phyloP scores from a whole-genome alignment of 2,329 filamentous ascomycete genomes.

The Microascus cirrosus region DNA sequence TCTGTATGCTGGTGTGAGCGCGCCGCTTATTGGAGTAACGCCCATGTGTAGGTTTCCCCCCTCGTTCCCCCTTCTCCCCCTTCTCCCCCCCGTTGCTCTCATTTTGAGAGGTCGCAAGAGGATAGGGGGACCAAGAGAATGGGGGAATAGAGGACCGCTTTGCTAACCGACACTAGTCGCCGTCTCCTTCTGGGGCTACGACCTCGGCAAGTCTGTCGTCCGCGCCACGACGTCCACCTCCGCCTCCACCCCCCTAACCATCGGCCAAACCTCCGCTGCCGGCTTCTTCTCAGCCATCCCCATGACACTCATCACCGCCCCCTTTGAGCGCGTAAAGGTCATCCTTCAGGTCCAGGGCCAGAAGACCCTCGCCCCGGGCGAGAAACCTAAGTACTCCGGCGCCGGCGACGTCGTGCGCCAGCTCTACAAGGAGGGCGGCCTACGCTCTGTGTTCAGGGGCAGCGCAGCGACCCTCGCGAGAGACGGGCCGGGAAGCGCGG shows the following conservation, averaged over 20 bases:
- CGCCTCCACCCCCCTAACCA: conserved; percentile 59
- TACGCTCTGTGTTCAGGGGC: conserved; percentile 87
- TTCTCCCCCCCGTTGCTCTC: neutral
- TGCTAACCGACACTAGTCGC: conserved; percentile 39
- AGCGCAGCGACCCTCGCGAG: conserved; percentile 82
- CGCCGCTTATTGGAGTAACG: conserved; percentile 88
- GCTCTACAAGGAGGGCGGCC: conserved; percentile 81
- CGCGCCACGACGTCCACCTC: conserved; percentile 51
- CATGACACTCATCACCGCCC: conserved; percentile 96
- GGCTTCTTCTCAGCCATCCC: conserved; percentile 97
- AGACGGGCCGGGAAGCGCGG: conserved; percentile 85
- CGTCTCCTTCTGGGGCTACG: conserved; percentile 77
- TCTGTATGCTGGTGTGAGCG: conserved; percentile 92
- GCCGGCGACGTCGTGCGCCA: conserved; percentile 85
- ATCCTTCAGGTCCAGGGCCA: conserved; percentile 96
- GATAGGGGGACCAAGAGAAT: neutral
- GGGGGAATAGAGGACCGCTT: neutral
- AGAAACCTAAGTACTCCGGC: conserved; percentile 86
- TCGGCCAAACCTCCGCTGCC: conserved; percentile 79
- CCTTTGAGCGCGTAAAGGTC: conserved; percentile 97
- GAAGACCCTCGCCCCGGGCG: conserved; percentile 74
- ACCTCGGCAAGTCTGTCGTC: conserved; percentile 86
- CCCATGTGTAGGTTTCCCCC: conserved; percentile 76
- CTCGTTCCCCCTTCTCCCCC: neutral
- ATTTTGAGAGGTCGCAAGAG: neutral